Base-by-base conservation (phyloP, 179 eudicot genomes). In the Nepenthes alata region DNA sequence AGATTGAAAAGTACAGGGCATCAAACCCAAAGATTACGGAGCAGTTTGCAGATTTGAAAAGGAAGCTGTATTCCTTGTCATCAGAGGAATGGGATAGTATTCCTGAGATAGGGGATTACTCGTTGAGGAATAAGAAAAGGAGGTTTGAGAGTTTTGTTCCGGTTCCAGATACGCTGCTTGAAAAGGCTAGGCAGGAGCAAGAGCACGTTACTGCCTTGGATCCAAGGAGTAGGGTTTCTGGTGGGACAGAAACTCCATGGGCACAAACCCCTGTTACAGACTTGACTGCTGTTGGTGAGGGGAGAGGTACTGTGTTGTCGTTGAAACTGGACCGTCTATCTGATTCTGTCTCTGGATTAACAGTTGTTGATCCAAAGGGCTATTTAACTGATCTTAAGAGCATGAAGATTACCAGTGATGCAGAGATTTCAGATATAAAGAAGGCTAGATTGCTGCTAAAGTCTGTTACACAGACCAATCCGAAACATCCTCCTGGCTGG, bases 261-360 rank as follows among this genome's bases (percentile, higher is more conserved):
- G 76, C 78, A 0, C 96, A 88, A 59, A 91, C 97, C 4, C 96
- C 97, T 2, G 91, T 84, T 35, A 87, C 96, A 2, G 96, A 91
- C 75, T 71, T 91, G 78, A 89, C 96, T 35, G 98, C 98, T 3
- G 98, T 91, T 11, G 98, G 98, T 48, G 95, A 89, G 76, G 98
- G 98, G 54, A 84, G 98, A 57, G 96, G 94, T 37, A 91, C 95
- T 14, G 97, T 91, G 15, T 69, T 91, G 69, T 91, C 96, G 0
- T 57, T 91, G 72, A 91, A 84, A 78, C 78, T 91, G 71, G 97
- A 91, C 53, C 76, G 89, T 65, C 60, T 87, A 15, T 91, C 96
- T 0, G 96, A 88, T 81, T 91, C 96, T 2, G 91, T 88, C 2
- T 78, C 96, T 1, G 97, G 97, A 47, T 70, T 75, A 58, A 91